Percentiles rank a stretch among this genome's conserved stretches.
Conservation (phyloP, 1,284 basidiomycete species). For the Mycosarcoma mackinlayi region DNA sequence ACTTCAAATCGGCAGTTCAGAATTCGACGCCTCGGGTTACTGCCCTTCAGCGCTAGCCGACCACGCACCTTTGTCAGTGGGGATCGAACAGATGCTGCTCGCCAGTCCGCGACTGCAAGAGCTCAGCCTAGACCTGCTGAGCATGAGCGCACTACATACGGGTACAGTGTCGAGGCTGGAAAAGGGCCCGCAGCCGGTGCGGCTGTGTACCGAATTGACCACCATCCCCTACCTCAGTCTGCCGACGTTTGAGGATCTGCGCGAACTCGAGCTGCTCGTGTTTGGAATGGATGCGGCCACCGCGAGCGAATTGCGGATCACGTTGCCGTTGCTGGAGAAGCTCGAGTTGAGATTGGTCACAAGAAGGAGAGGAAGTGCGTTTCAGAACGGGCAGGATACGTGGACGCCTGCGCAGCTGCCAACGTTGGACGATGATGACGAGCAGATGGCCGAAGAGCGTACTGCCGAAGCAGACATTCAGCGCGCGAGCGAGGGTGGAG, state of each 20-base stretch:
- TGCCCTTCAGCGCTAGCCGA: constrained; percentile 49
- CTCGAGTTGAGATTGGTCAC: constrained; percentile 51
- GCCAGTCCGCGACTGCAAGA: constrained; percentile 42
- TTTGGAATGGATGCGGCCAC: constrained; percentile 51
- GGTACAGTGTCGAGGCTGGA: constrained; percentile 36
- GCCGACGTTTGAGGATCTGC: constrained; percentile 50
- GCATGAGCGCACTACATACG: constrained; percentile 47
- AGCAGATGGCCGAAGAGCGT: constrained; percentile 6
- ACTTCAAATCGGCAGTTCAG: constrained; percentile 42
- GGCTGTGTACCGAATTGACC: constrained; percentile 52
- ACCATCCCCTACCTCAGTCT: constrained; percentile 52
- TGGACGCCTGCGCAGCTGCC: constrained; percentile 33
- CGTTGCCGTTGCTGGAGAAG: constrained; percentile 37
- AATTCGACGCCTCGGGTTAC: constrained; percentile 54
- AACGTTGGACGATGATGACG: constrained; percentile 17
- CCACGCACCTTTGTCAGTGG: constrained; percentile 35
- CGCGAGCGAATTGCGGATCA: constrained; percentile 38
- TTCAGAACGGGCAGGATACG: constrained; percentile 21
- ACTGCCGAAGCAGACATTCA: constrained; percentile 20
- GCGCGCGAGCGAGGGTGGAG: constrained; percentile 2
- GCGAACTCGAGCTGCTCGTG: constrained; percentile 49
- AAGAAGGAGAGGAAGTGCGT: constrained; percentile 25
- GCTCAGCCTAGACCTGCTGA: constrained; percentile 56
- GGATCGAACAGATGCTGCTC: constrained; percentile 58
- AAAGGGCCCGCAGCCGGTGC: constrained; percentile 39